Evolutionary conservation across 228 moss, liverwort and hornwort genomes (phyloP).

Genomic region (Sphagnum magellanicum): DNA sequence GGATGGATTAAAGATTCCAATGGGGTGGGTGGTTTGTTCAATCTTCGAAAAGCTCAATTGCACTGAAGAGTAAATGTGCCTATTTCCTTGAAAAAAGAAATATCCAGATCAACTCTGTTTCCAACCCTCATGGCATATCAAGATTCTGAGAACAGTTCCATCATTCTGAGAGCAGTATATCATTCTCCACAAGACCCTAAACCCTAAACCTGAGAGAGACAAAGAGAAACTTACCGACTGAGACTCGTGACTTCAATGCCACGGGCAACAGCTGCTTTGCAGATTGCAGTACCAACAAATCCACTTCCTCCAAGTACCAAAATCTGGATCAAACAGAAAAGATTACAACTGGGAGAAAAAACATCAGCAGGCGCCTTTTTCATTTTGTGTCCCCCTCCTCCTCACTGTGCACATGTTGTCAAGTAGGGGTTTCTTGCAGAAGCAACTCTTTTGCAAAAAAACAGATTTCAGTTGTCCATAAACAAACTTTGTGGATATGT

Average conservation of each 20-base stretch:
- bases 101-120: no score
- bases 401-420: not conserved
- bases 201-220: not conserved
- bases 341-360: not conserved
- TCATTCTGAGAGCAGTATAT: no score
- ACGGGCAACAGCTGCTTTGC: slow-evolving; percentile 56
- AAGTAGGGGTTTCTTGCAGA: not conserved
- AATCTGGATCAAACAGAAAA: slow-evolving; percentile 36
- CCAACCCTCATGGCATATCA: not conserved
- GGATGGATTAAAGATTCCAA: not conserved
- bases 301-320: slow-evolving; percentile 86
- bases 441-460: not conserved
- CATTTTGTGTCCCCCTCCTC: not conserved
- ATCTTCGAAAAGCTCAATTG: no score
- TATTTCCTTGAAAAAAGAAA: no score
- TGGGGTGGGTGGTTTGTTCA: no score
- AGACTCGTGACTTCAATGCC: slow-evolving; percentile 71
- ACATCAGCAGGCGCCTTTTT: not conserved
- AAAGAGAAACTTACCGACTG: slow-evolving; percentile 39
- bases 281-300: slow-evolving; percentile 74
- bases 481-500: not conserved
- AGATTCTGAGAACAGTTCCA: not conserved
- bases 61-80: no score
- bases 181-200: not conserved
- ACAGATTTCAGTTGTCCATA: not conserved